Evolutionary conservation across 208 protist species (phyloP), one percentile per base, ranked within the genome.

Genomic region (Polymyxa betae): DNA sequence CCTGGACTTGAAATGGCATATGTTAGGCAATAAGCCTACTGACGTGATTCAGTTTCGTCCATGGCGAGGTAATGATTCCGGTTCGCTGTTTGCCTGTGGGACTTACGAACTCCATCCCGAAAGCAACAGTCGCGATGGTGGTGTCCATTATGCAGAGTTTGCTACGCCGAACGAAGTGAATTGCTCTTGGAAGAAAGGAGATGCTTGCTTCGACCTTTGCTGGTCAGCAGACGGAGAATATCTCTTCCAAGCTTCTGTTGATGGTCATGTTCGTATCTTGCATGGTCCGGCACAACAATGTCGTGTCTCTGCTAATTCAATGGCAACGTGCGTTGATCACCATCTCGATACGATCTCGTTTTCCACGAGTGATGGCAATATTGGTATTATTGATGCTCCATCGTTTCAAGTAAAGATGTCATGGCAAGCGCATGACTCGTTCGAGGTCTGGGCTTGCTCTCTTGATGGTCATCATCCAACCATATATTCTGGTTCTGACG

Each of bases 241-340:
- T 43, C n/a, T 82, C 35, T 35, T 40, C 72, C 35, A 82, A n/a
- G 72, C 72, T 35, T 35, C 16, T n/a, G 40, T 43, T 43, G 72
- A 82, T 43, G 72, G 72, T 35, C n/a, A 5, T n/a, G n/a, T 82
- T 20, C 72, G 35, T 5, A 43, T 82, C 5, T 40, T 45, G 35
- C 5, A 35, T 35, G 35, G 12, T 5, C 16, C 35, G 72, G 35
- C 5, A 5, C 16, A 5, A n/a, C 5, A 35, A 5, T 5, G 5
- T n/a, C 16, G 16, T 12, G 40, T 82, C 72, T 40, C 35, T 35
- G n/a, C 72, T 20, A n/a, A 82, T 35, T 5, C 72, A 43, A 82
- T 82, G 72, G n/a, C n/a, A 20, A 82, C 72, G 35, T 82, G 16
- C n/a, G 72, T 82, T 82, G 72, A 82, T 43, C n/a, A 45, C 10